Base-by-base conservation (phyloP, 192 early-diverging fungal species). In the Jimgerdemannia lactiflua region DNA sequence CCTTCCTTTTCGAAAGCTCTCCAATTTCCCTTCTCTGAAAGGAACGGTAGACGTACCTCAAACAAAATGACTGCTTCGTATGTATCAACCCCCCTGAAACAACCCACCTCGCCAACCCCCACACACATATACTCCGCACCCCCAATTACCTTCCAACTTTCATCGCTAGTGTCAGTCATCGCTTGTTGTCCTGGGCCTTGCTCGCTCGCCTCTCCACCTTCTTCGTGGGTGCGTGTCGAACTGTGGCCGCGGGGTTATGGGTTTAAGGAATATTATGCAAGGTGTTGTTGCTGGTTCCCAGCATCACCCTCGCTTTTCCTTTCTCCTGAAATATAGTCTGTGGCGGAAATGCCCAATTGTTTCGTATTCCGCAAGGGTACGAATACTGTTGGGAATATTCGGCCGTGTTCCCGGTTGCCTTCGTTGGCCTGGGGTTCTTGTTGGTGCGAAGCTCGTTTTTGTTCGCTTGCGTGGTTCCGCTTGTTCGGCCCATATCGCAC, bases 241-340 rank as follows among this genome's bases (percentile, higher is more conserved):
- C 29, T 59, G 49, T 14, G 49, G 49, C 14, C 49, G 49, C 49
- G 49, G 49, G 49, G 49, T 59, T 14, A 59, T 59, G 49, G 49
- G 49, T 59, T 59, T 59, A 59, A 59, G 49, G 49, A 59, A 59
- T 6, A n/a, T 59, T 14, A 59, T 14, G 49, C 14, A 14, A 59
- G 49, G 49, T 59, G 49, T 6, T 59, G 49, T 10, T 59, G 49
- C 6, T 14, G 49, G 8, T 59, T 29, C 49, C 49, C 8, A 6
- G 49, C 14, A 6, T 59, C 49, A 6, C 49, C 49, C 14, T 59
- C 14, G 14, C 49, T 10, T 59, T 41, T 73, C 72, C 49, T 49
- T 75, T 75, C 41, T 66, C 74, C 67, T 75, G 41, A 75, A 75
- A 75, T 49, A 43, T 19, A 75, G 17, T 49, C 65, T 75, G 74